Conservation (phyloP, 2,329 filamentous ascomycete genomes). For the Mycogone perniciosa region DNA sequence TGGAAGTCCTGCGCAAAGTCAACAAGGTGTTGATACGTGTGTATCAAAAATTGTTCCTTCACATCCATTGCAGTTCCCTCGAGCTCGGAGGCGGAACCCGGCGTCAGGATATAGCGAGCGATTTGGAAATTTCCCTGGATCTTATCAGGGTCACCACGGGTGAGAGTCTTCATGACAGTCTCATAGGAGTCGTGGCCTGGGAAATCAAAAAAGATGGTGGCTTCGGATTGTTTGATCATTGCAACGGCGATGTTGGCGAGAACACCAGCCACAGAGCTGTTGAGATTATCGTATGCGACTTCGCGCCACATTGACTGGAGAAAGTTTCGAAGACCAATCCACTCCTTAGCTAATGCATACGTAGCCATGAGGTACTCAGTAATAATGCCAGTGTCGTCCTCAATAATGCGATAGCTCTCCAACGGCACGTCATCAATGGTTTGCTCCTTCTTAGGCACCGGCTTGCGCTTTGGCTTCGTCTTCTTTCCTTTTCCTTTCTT, state of each 20-base stretch:
- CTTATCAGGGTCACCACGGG: conserved; percentile 29
- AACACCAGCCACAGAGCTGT: conserved; percentile 38
- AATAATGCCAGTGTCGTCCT: conserved; percentile 28
- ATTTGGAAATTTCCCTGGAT: conserved; percentile 14
- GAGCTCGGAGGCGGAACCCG: background rate
- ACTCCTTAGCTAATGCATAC: conserved; percentile 32
- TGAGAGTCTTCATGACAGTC: conserved; percentile 35
- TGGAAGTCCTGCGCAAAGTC: conserved; percentile 42
- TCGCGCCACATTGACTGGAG: conserved; percentile 37
- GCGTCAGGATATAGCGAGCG: background rate
- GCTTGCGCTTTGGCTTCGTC: conserved; percentile 2
- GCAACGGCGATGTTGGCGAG: conserved; percentile 36
- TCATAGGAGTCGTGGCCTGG: conserved; percentile 39
- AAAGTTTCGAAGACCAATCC: conserved; percentile 32
- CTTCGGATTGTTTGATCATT: conserved; percentile 33
- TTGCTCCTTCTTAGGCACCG: conserved; percentile 12
- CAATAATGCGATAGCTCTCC: conserved; percentile 39
- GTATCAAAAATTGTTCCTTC: conserved; percentile 37
- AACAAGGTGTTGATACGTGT: conserved; percentile 36
- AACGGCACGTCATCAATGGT: conserved; percentile 33
- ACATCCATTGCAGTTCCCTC: conserved; percentile 26
- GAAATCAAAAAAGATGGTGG: conserved; percentile 39
- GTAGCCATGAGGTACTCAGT: conserved; percentile 40
- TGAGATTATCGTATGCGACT: conserved; percentile 38
- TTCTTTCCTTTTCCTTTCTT: conserved; percentile 17